Evolutionary conservation across 495 filamentous ascomycete species (phyloP).

Genomic region (Penicillium paxilli): DNA sequence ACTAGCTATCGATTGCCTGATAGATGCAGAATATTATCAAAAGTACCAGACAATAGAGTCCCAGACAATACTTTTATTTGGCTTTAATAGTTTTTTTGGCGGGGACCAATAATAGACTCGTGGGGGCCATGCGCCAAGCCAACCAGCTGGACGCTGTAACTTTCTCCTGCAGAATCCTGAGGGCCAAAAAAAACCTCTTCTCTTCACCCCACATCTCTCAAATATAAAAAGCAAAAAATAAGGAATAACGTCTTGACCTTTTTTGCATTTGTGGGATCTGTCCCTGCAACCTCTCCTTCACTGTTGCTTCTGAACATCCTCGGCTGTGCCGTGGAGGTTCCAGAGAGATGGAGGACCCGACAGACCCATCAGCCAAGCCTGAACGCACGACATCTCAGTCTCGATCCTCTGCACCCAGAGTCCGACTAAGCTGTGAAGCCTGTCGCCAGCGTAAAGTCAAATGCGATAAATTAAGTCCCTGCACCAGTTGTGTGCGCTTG

Average conservation of each 20-base stretch:
- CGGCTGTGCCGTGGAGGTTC: constrained; percentile 3
- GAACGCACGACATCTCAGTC: constrained; percentile 13
- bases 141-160: neutral
- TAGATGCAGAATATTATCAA: too few relatives aligned
- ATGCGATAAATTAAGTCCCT: constrained; percentile 74
- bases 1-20: too few relatives aligned
- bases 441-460: constrained; percentile 78
- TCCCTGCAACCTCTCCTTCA: neutral
- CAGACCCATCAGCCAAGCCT: constrained; percentile 5
- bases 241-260: too few relatives aligned
- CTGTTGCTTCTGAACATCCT: neutral
- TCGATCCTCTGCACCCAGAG: constrained; percentile 23
- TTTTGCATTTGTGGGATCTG: too few relatives aligned
- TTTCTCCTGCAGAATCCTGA: neutral
- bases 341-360: constrained; percentile 14
- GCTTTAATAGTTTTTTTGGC: neutral
- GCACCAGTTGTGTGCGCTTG: constrained; percentile 66
- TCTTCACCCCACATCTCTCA: neutral
- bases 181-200: neutral
- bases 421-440: constrained; percentile 37
- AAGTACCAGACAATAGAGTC: too few relatives aligned
- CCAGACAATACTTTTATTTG: too few relatives aligned
- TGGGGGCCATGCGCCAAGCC: neutral
- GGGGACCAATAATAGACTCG: neutral
- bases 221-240: too few relatives aligned